A percentile compares a stretch with the other conserved stretches of the same genome.
Conservation (phyloP, 176 grass and related monocot species). For the Calamus simplicifolius region DNA sequence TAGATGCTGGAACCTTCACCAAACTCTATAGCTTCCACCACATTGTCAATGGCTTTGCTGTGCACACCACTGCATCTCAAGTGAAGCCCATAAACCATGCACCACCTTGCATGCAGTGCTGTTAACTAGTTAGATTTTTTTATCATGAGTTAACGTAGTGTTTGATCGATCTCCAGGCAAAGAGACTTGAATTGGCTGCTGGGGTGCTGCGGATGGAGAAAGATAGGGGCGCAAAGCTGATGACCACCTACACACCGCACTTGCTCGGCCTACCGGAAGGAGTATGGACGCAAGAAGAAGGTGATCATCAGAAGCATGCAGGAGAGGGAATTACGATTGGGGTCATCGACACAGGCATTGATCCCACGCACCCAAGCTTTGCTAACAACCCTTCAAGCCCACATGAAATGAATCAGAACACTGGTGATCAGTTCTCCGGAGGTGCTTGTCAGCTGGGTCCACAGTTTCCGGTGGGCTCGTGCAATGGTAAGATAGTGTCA, state of each 20-base stretch:
- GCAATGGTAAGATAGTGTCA: slow-evolving; percentile 60
- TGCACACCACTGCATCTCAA: slow-evolving; percentile 35
- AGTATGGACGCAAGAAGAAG: slow-evolving; percentile 13
- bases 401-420: neutral
- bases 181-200: slow-evolving; percentile 19
- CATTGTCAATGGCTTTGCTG: slow-evolving; percentile 53
- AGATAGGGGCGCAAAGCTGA: slow-evolving; percentile 32
- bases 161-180: slow-evolving; percentile 10
- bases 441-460: slow-evolving; percentile 20
- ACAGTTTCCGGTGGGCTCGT: slow-evolving; percentile 32
- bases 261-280: slow-evolving; percentile 30
- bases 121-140: too few species aligned
- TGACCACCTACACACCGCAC: slow-evolving; percentile 56
- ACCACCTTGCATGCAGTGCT: too few species aligned
- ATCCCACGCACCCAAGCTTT: slow-evolving; percentile 48
- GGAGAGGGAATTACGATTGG: slow-evolving; percentile 53
- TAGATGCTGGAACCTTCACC: slow-evolving; percentile 18
- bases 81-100: slow-evolving; percentile 7
- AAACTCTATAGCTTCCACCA: slow-evolving; percentile 65
- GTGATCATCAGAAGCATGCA: slow-evolving; percentile 2
- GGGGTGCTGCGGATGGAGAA: slow-evolving; percentile 42
- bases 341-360: slow-evolving; percentile 54
- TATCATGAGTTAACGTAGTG: too few species aligned
- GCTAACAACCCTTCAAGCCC: slow-evolving; percentile 20
- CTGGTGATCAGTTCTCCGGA: neutral